A percentile compares a stretch with the other conserved stretches of the same genome.
Conservation (phyloP, 169 alveolate species). For the Sarcocystis neurona region DNA sequence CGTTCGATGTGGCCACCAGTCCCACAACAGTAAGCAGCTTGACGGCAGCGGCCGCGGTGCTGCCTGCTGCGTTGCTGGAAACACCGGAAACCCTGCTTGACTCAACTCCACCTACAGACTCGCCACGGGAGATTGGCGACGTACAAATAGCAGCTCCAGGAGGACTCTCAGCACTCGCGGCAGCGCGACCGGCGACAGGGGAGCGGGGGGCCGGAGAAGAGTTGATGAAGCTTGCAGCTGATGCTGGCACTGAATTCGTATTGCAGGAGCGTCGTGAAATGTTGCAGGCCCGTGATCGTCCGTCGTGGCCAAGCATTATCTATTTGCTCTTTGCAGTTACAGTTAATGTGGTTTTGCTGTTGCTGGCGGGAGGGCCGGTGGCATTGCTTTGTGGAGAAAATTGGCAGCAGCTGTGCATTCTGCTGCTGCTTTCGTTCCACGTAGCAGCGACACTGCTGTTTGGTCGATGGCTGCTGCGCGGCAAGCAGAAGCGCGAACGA, state of each 20-base stretch:
- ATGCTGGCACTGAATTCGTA: not conserved
- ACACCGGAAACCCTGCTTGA: slow-evolving; percentile 15
- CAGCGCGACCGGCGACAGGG: not conserved
- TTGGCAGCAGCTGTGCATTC: slow-evolving; percentile 51
- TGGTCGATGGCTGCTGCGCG: slow-evolving; percentile 51
- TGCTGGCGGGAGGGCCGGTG: slow-evolving; percentile 55
- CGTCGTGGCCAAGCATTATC: slow-evolving; percentile 20
- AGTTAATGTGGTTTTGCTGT: slow-evolving; percentile 9
- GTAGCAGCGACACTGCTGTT: slow-evolving; percentile 49
- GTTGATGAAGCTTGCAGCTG: not conserved
- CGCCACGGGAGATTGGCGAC: no score
- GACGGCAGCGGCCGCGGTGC: no score
- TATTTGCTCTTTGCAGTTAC: slow-evolving; percentile 23
- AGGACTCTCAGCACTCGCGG: not conserved
- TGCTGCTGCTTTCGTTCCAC: slow-evolving; percentile 39
- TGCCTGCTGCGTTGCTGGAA: slow-evolving; percentile 9
- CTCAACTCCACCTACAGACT: no score
- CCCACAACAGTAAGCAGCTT: no score
- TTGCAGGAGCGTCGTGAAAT: not conserved
- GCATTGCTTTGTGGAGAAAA: slow-evolving; percentile 51
- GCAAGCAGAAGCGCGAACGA: slow-evolving; percentile 18
- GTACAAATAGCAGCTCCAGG: no score
- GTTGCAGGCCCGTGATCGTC: not conserved
- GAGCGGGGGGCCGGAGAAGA: not conserved
- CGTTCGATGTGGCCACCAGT: no score